Evolutionary conservation across 2,329 filamentous ascomycete genomes (phyloP).

Genomic region (Diaporthe citri): DNA sequence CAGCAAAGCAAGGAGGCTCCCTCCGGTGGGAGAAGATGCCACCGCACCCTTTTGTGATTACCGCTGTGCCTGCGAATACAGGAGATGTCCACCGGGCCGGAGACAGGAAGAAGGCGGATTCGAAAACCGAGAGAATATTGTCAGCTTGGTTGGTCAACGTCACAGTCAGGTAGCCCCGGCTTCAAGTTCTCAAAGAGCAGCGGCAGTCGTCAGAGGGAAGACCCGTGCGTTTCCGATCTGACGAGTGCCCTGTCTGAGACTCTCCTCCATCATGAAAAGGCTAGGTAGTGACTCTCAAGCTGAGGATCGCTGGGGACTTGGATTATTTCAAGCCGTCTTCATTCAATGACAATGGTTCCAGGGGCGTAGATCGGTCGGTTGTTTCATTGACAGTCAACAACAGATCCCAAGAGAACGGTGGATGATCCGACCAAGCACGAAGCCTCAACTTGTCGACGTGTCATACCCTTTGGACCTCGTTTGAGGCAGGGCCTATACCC

Average conservation of each 20-base stretch:
- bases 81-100: neutral
- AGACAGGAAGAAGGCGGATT: neutral
- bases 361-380: too few relatives aligned
- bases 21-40: neutral
- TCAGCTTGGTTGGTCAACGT: neutral
- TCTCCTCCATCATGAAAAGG: neutral
- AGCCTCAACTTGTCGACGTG: too few relatives aligned
- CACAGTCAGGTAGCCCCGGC: neutral
- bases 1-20: neutral
- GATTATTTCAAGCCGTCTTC: too few relatives aligned
- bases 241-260: neutral
- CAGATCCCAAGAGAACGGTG: too few relatives aligned
- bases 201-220: neutral
- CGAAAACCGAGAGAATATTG: neutral
- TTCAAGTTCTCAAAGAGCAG: neutral
- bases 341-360: too few relatives aligned
- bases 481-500: neutral
- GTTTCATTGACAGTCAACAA: too few relatives aligned
- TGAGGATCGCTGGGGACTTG: too few relatives aligned
- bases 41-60: neutral
- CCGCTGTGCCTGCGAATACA: neutral
- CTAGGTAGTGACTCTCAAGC: too few relatives aligned
- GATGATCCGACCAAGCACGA: too few relatives aligned
- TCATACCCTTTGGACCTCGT: neutral
- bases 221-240: neutral